These are phyloP conservation scores for Lecanosticta acicola DNA, from an alignment of 2,329 filamentous ascomycete genomes.

Conservation along the genomic window DNA sequence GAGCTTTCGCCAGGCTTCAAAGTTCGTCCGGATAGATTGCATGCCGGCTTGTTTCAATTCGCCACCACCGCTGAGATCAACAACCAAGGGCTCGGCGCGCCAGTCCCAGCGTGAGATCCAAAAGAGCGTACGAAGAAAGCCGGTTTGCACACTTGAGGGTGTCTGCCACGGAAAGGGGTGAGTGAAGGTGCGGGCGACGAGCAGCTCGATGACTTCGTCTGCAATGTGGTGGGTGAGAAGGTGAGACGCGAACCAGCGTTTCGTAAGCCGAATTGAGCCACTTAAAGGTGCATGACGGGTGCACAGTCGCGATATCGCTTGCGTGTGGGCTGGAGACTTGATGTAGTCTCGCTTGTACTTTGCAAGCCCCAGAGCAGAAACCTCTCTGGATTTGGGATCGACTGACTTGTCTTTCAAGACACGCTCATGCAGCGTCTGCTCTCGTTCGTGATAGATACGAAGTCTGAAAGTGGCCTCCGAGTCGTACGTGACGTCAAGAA, in stretches of 20 bases:
- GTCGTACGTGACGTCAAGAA: constrained; percentile 73
- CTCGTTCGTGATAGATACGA: constrained; percentile 82
- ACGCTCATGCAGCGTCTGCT: constrained; percentile 74
- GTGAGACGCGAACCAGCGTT: constrained; percentile 84
- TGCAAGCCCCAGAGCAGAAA: constrained; percentile 63
- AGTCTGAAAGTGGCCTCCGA: constrained; percentile 72
- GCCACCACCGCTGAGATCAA: constrained; percentile 54
- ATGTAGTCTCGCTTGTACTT: constrained; percentile 66
- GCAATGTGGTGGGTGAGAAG: constrained; percentile 70
- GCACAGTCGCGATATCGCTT: constrained; percentile 72
- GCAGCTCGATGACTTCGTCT: constrained; percentile 77
- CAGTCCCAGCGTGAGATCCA: constrained; percentile 89
- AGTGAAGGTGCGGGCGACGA: constrained; percentile 72
- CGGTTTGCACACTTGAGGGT: constrained; percentile 71
- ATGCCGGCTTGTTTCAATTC: constrained; percentile 57
- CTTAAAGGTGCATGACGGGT: constrained; percentile 76
- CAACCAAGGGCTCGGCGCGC: constrained; percentile 72
- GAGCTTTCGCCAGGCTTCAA: constrained; percentile 79
- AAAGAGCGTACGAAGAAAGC: constrained; percentile 73
- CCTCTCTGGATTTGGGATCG: constrained; percentile 60
- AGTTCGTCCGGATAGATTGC: constrained; percentile 58
- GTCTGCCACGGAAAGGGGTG: constrained; percentile 73
- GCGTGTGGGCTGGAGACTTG: constrained; percentile 70
- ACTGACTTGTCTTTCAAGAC: constrained; percentile 67
- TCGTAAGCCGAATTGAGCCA: constrained; percentile 74